phyloP scores from a whole-genome alignment of 2,329 filamentous ascomycete species.

The Hypoxylon sp. region DNA sequence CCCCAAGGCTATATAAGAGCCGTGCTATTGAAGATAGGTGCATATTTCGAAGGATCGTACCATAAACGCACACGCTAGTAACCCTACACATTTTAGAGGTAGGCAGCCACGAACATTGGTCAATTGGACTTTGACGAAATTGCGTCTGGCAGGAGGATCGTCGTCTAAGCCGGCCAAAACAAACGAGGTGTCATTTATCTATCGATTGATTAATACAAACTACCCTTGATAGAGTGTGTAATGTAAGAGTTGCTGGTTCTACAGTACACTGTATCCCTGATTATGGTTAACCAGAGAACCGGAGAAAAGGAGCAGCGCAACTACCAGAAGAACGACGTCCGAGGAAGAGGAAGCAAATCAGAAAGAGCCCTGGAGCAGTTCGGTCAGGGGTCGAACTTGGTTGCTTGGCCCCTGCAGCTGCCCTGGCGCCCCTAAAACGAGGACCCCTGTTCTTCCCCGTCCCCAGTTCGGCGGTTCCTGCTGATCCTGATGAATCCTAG shows the following conservation, averaged over 20 bases:
- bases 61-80: constrained; percentile 6
- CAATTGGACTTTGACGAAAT: constrained; percentile 15
- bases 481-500: constrained; percentile 39
- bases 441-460: constrained; percentile 37
- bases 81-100: not conserved
- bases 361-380: constrained; percentile 27
- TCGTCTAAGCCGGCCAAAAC: not conserved
- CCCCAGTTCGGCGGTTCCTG: constrained; percentile 42
- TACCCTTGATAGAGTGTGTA: too few relatives aligned
- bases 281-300: not conserved
- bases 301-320: constrained; percentile 6
- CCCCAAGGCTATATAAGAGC: constrained; percentile 14
- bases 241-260: constrained; percentile 17
- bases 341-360: constrained; percentile 36
- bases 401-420: too few relatives aligned
- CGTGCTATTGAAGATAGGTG: constrained; percentile 1
- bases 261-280: not conserved
- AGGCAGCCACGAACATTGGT: not conserved
- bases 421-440: constrained; percentile 16
- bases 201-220: not conserved
- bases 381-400: constrained; percentile 10
- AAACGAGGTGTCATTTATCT: constrained; percentile 13
- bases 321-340: constrained; percentile 14
- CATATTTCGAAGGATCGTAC: constrained; percentile 14
- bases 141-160: constrained; percentile 6